Percentiles rank a stretch among this genome's conserved stretches.
Evolutionary conservation across 805 yeast genomes (phyloP).

Genomic region (Pichia membranifaciens): DNA sequence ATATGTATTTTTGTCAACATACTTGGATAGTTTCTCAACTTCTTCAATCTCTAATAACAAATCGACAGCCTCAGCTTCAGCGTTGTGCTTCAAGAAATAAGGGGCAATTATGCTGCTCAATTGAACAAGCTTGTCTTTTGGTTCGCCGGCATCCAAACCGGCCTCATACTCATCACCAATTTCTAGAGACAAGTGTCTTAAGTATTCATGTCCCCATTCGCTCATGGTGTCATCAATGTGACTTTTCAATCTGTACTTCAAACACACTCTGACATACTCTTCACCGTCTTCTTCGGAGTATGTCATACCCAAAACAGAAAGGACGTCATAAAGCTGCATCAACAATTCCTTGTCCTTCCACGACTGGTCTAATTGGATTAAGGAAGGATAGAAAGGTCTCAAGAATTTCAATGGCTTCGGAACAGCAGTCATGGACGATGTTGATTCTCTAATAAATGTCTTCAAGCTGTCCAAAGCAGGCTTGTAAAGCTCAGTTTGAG

Average conservation of each 20-base stretch:
- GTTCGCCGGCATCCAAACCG: conserved; percentile 29
- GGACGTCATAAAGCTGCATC: conserved; percentile 70
- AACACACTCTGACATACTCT: conserved; percentile 56
- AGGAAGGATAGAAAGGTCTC: conserved; percentile 75
- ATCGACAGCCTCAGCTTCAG: conserved; percentile 98
- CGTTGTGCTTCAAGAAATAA: conserved; percentile 86
- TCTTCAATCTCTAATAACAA: conserved; percentile 82
- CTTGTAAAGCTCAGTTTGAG: conserved; percentile 45
- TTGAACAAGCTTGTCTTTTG: conserved; percentile 39
- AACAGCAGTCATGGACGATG: conserved; percentile 98
- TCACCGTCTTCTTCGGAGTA: conserved; percentile 66
- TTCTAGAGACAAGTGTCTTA: conserved; percentile 92
- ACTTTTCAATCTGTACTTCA: conserved; percentile 65
- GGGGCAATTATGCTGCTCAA: conserved; percentile 79
- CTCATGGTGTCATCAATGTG: conserved; percentile 47
- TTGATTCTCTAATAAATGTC: conserved; percentile 77
- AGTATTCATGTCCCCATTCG: conserved; percentile 97
- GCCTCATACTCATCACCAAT: conserved; percentile 82
- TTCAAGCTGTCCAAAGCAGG: conserved; percentile 67
- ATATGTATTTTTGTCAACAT: conserved; percentile 77
- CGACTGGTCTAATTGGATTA: conserved; percentile 57
- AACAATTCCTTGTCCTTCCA: conserved; percentile 47
- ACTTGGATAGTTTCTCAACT: conserved; percentile 74
- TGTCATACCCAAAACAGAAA: conserved; percentile 94
- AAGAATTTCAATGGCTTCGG: conserved; percentile 97